A percentile compares a stretch with the other conserved stretches of the same genome.
These are phyloP conservation scores for Petunia axillaris DNA, from an alignment of 257 asterid species.

Conservation along the genomic window DNA sequence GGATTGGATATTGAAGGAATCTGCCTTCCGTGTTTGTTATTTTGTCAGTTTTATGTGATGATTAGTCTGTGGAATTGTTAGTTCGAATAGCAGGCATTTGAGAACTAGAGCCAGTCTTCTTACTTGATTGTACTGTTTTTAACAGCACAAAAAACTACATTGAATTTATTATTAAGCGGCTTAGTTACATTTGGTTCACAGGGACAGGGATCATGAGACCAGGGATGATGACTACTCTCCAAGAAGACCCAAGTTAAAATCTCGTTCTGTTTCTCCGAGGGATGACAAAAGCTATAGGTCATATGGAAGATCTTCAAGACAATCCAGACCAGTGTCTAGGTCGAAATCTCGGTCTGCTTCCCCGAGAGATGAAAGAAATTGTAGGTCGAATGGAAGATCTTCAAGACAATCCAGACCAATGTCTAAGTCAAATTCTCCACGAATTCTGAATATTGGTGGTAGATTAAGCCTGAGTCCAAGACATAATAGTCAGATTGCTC, in stretches of 20 bases:
- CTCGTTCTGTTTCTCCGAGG: conserved; percentile 67
- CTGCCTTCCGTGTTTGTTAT: conserved; percentile 28
- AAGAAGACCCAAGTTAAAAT: conserved; percentile 50
- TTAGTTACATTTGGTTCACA: conserved; percentile 31
- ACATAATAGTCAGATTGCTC: conserved; percentile 46
- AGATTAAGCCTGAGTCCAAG: conserved; percentile 46
- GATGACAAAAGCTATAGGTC: conserved; percentile 38
- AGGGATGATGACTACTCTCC: conserved; percentile 53
- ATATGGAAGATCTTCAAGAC: conserved; percentile 34
- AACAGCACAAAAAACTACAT: conserved; percentile 1
- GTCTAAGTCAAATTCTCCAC: conserved; percentile 62
- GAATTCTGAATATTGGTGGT: conserved; percentile 36
- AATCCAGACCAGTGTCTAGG: conserved; percentile 31
- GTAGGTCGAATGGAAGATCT: conserved; percentile 45
- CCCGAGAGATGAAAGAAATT: conserved; percentile 48
- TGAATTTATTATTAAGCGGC: background rate
- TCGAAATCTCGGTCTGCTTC: conserved; percentile 65
- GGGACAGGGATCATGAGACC: conserved; percentile 51
- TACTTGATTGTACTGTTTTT: conserved; percentile 17
- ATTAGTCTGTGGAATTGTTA: conserved; percentile 28
- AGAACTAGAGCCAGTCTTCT: conserved; percentile 11
- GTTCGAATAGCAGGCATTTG: conserved; percentile 26
- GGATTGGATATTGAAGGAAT: conserved; percentile 41
- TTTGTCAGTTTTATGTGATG: conserved; percentile 8
- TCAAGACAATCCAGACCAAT: conserved; percentile 53